A percentile compares a stretch with the other conserved stretches of the same genome.
Conservation (phyloP, 371 early-diverging fungal genomes). For the Cokeromyces recurvatus region DNA sequence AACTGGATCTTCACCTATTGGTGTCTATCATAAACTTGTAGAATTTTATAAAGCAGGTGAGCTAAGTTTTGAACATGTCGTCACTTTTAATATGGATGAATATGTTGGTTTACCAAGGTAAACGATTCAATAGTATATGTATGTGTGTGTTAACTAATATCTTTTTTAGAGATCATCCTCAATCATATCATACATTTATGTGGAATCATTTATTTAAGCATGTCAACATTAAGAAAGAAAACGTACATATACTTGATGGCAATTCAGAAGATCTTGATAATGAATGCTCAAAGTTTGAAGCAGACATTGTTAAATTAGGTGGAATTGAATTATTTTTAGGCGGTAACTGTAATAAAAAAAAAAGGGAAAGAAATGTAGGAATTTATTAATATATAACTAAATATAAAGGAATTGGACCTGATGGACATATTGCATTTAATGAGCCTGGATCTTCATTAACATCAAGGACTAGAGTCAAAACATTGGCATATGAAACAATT, state of each 20-base stretch:
- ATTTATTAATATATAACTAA: conserved; percentile 37
- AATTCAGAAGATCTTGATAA: conserved; percentile 59
- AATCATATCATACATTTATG: conserved; percentile 64
- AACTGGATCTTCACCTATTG: conserved; percentile 61
- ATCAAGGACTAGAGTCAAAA: conserved; percentile 84
- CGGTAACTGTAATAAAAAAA: conserved; percentile 9
- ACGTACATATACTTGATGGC: conserved; percentile 61
- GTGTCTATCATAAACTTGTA: conserved; percentile 54
- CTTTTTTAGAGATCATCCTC: conserved; percentile 47
- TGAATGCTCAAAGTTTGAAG: conserved; percentile 59
- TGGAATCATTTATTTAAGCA: conserved; percentile 63
- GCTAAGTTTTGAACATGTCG: conserved; percentile 48
- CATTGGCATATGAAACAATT: conserved; percentile 87
- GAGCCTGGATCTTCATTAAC: conserved; percentile 90
- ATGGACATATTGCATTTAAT: conserved; percentile 91
- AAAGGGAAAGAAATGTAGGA: conserved; percentile 2
- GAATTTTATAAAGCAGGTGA: conserved; percentile 49
- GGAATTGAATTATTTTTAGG: conserved; percentile 61
- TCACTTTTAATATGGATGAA: conserved; percentile 61
- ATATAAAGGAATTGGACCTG: conserved; percentile 19
- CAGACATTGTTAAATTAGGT: conserved; percentile 51
- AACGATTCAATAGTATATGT: background rate
- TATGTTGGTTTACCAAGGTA: conserved; percentile 51
- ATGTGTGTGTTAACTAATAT: background rate
- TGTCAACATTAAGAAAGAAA: conserved; percentile 52